Conservation (phyloP, 805 yeast genomes). For the Saitoella complicata region DNA sequence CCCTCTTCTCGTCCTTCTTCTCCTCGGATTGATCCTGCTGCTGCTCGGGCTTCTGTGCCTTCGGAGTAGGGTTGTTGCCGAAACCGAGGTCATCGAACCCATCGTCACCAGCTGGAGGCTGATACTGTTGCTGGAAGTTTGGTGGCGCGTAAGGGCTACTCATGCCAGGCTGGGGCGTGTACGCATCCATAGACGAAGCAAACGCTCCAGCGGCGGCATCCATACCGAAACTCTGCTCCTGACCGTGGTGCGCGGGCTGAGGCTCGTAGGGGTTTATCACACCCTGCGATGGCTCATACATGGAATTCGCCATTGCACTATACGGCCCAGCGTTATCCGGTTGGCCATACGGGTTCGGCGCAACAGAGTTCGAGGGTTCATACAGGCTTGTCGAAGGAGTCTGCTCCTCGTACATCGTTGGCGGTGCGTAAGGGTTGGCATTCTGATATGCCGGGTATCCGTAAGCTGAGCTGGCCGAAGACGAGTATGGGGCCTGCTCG, state of each 20-base stretch:
- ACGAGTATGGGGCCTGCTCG: too few relatives aligned
- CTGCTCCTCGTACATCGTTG: constrained; percentile 1
- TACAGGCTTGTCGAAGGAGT: neutral
- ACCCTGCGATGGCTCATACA: constrained; percentile 10
- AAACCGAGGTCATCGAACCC: constrained; percentile 14
- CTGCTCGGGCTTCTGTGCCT: neutral
- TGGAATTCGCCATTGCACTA: constrained; percentile 6
- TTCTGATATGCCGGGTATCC: too few relatives aligned
- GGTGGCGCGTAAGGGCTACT: too few relatives aligned
- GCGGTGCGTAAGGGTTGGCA: constrained; percentile 3
- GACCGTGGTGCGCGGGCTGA: neutral
- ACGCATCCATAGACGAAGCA: constrained; percentile 1
- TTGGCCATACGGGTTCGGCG: constrained; percentile 3
- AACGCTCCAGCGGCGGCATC: neutral
- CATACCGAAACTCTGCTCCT: neutral
- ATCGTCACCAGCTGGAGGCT: neutral
- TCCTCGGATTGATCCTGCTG: constrained; percentile 5
- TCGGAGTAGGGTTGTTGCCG: constrained; percentile 9
- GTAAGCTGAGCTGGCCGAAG: too few relatives aligned
- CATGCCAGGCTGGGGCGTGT: too few relatives aligned
- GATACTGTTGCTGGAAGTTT: neutral
- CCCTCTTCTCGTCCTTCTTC: constrained; percentile 14
- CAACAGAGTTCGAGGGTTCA: neutral
- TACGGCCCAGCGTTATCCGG: constrained; percentile 10
- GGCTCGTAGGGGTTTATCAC: constrained; percentile 9